Conservation (phyloP, 208 protist genomes). For the Trypanosoma rangeli region DNA sequence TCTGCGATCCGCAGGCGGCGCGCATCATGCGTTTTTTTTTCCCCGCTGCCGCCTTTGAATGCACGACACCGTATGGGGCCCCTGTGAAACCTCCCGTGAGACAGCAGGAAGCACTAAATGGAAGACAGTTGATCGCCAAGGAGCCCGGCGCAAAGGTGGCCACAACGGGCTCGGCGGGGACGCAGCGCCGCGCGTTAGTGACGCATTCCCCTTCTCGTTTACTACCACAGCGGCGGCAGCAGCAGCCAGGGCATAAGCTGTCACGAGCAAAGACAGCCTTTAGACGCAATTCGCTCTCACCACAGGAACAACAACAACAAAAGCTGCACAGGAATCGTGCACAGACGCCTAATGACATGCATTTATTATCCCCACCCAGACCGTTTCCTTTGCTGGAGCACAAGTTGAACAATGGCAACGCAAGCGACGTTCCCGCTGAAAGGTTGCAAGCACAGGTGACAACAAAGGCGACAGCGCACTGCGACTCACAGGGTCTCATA, state of each 20-base stretch:
- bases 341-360: too few species aligned
- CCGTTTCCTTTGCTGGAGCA: not conserved
- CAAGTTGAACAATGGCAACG: not conserved
- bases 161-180: conserved; percentile 5
- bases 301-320: not conserved
- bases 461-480: not conserved
- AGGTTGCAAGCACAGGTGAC: not conserved
- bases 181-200: conserved; percentile 9
- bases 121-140: conserved; percentile 1
- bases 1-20: conserved; percentile 61
- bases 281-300: conserved; percentile 13
- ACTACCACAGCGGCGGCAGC: conserved; percentile 3
- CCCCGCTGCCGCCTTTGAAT: conserved; percentile 33
- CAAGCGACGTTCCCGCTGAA: not conserved
- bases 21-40: conserved; percentile 73
- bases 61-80: not conserved
- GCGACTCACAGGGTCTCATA: not conserved
- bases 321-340: not conserved
- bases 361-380: not conserved
- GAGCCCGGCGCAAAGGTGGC: not conserved
- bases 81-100: not conserved
- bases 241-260: conserved; percentile 9
- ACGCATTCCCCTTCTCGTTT: not conserved
- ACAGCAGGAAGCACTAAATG: not conserved
- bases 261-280: conserved; percentile 8